Base-by-base conservation (phyloP, 2,329 filamentous ascomycete species). In the Colletotrichum tabaci region DNA sequence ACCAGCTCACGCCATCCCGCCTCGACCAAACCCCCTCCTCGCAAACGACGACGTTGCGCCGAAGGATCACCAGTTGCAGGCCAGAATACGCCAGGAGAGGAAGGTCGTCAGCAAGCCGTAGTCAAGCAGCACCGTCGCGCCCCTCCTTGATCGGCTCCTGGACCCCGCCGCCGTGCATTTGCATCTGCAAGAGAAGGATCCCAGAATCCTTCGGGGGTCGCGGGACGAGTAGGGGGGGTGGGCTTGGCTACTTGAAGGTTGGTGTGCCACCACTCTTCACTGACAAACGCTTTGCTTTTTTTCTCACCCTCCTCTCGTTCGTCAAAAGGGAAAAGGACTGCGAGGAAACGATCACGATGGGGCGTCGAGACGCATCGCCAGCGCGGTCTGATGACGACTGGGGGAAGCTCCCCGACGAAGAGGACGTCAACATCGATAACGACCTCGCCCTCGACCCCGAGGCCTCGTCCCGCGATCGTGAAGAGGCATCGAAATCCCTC, bases 51-150 rank as follows among this genome's bases (percentile, higher is more conserved):
- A 7, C 7, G 5, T 16, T 26, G 4, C 18, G n/a, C 13, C 16
- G 15, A 30, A 67, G 64, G 64, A 67, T 67, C 15, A 21, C 18
- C 15, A 0, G 13, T 53, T 35, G 16, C 23, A 30, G n/a, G 5
- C 3, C 26, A 26, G 5, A 13, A 12, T 15, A 16, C 1, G n/a
- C 65, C 56, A 15, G 40, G 65, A 67, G 47, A 30, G 65, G 65
- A 67, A 67, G 65, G 65, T 67, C 65, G 57, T 61, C 55, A 44
- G 23, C 53, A 26, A 26, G 26, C 26, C 26, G 4, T 26, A 26
- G 26, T 26, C 26, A 26, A 26, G 26, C 15, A n/a, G 50, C 49
- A n/a, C 30, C 2, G 46, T 30, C 21, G 35, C 30, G 52, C 26
- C 21, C 53, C 26, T 58, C 53, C 50, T 30, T 50, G 61, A 42